Evolutionary conservation across 2,329 filamentous ascomycete species (phyloP).

Genomic region (Monilinia fructicola): DNA sequence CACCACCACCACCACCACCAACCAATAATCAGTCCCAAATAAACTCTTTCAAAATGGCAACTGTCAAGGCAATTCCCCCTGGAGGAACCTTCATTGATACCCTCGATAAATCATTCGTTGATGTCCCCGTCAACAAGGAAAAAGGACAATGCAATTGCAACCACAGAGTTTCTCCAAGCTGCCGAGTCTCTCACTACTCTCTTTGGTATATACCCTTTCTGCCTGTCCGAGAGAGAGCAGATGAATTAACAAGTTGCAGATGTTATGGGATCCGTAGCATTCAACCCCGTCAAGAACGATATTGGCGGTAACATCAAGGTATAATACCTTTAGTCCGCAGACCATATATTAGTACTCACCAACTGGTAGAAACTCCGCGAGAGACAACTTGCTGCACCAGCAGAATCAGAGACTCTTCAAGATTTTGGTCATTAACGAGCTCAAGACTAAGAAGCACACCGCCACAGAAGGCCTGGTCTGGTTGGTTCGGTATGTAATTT

Average conservation of each 20-base stretch:
- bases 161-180: conserved; percentile 86
- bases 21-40: background rate
- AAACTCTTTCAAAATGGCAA: conserved; percentile 31
- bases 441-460: conserved; percentile 83
- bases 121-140: conserved; percentile 73
- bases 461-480: conserved; percentile 90
- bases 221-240: background rate
- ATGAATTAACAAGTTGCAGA: conserved; percentile 45
- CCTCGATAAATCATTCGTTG: conserved; percentile 77
- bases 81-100: conserved; percentile 76
- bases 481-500: conserved; percentile 71
- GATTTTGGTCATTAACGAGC: conserved; percentile 81
- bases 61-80: conserved; percentile 36
- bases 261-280: conserved; percentile 68
- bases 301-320: conserved; percentile 91
- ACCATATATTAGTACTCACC: conserved; percentile 18
- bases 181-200: conserved; percentile 82
- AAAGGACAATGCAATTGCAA: conserved; percentile 76
- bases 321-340: conserved; percentile 23
- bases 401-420: conserved; percentile 81
- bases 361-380: conserved; percentile 77
- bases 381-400: conserved; percentile 73
- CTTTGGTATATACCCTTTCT: conserved; percentile 61
- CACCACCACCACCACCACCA: background rate
- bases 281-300: conserved; percentile 87